These are phyloP conservation scores for Cryptomeria japonica DNA, from an alignment of 75 land plant species.

Conservation along the genomic window DNA sequence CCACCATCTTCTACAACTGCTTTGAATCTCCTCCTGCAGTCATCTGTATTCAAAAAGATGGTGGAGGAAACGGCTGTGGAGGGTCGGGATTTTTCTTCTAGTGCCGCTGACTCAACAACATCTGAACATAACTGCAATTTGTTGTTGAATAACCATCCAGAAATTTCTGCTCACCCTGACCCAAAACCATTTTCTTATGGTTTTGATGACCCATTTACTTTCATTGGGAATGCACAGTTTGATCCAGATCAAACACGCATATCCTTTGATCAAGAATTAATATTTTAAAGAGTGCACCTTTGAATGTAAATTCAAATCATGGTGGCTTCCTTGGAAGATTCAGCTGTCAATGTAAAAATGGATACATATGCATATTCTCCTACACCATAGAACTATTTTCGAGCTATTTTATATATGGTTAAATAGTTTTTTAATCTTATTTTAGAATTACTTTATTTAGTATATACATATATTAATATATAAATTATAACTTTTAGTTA, in stretches of 20 bases:
- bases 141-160: neutral
- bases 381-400: too few species aligned
- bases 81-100: neutral
- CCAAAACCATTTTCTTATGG: neutral
- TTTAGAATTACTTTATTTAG: too few species aligned
- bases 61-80: neutral
- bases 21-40: neutral
- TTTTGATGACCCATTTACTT: slow-evolving; percentile 2
- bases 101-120: neutral
- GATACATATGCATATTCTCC: too few species aligned
- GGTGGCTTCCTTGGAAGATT: too few species aligned
- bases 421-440: too few species aligned
- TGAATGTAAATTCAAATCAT: too few species aligned
- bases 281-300: neutral
- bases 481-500: too few species aligned
- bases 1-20: neutral
- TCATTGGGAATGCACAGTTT: neutral
- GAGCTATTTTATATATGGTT: too few species aligned
- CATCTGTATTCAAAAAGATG: slow-evolving; percentile 6
- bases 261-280: neutral
- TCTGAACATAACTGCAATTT: neutral
- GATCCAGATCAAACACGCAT: neutral
- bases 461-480: too few species aligned
- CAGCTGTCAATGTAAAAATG: too few species aligned
- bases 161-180: neutral